Evolutionary conservation across 2,329 filamentous ascomycete species (phyloP), one percentile per base, ranked within the genome.

Genomic region (Tolypocladium paradoxum): DNA sequence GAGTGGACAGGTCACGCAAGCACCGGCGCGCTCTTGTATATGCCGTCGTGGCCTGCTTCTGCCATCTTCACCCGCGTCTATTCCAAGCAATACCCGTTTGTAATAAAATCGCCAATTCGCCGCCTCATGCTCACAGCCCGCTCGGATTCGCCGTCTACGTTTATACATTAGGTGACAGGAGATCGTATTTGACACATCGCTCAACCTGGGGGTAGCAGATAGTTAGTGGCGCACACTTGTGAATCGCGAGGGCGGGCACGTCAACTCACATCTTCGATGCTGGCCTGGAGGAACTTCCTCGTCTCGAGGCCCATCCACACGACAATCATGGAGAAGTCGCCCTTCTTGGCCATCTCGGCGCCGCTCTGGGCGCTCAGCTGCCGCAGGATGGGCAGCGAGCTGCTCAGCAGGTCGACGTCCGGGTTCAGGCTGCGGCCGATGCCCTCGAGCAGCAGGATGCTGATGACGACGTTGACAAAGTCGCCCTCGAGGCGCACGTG

Each of bases 381-480:
- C 61, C 93, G 80, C 54, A 99, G 72, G 48, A 99, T 97, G 0
- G 93, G 93, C 49, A 99, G 74, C 8, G 91, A 90, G 64, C 89
- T 91, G 64, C 74, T 78, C 58, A 99, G 85, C 14, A 99, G 75
- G 70, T 99, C 93, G 48, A 96, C 75, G 51, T 92, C 77, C 0
- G 93, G 92, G 66, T 97, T 86, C 18, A 99, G 72, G 55, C 78
- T 89, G 56, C 93, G 81, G 0, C 93, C 93, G 63, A 97, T 99
- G 7, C 93, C 93, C 67, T 99, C 93, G 1, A 99, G 77, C 2
- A 99, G 77, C 35, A 99, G 73, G 51, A 97, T 96, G 55, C 90
- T 95, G 54, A 99, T 86, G 33, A 99, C 92, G 5, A 99, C 93
- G 65, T 99, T 99, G 65, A 99, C 90, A 65, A 97, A 99, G 67